A percentile compares a stretch with the other conserved stretches of the same genome.
Conservation (phyloP, 352 stramenopile genomes). For the Globisporangium megalacanthum region DNA sequence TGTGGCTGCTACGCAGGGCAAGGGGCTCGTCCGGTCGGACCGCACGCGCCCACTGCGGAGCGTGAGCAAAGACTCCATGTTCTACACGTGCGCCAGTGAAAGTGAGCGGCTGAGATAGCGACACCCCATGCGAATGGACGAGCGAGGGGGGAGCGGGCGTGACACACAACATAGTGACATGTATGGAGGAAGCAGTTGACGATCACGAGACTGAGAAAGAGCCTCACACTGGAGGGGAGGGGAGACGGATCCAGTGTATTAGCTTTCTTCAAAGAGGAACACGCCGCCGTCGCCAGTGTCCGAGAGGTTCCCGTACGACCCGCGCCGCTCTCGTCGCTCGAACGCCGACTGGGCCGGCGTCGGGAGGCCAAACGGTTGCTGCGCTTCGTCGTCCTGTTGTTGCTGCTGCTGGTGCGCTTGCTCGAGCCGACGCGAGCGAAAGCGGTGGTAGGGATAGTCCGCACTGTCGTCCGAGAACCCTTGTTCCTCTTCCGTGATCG, state of each 20-base stretch:
- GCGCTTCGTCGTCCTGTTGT: too few species aligned
- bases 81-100: slow-evolving; percentile 18
- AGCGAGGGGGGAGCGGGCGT: too few species aligned
- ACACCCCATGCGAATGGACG: too few species aligned
- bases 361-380: too few species aligned
- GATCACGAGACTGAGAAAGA: too few species aligned
- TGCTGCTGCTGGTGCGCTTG: slow-evolving; percentile 7
- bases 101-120: too few species aligned
- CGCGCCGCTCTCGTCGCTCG: slow-evolving; percentile 31
- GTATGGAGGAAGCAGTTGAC: too few species aligned
- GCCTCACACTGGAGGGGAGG: too few species aligned
- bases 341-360: slow-evolving; percentile 1
- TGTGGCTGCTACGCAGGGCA: slow-evolving; percentile 31
- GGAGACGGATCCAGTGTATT: slow-evolving; percentile 1
- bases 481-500: slow-evolving; percentile 15
- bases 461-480: slow-evolving; percentile 12
- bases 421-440: slow-evolving; percentile 9
- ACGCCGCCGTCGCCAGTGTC: slow-evolving; percentile 50
- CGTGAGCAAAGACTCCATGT: slow-evolving; percentile 60
- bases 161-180: too few species aligned
- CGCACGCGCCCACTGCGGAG: slow-evolving; percentile 24
- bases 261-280: slow-evolving; percentile 77
- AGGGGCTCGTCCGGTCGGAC: slow-evolving; percentile 27
- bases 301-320: slow-evolving; percentile 46
- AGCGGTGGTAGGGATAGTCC: slow-evolving; percentile 22